Conservation (phyloP, 768 basidiomycete genomes). For the Suillus cothurnatus region DNA sequence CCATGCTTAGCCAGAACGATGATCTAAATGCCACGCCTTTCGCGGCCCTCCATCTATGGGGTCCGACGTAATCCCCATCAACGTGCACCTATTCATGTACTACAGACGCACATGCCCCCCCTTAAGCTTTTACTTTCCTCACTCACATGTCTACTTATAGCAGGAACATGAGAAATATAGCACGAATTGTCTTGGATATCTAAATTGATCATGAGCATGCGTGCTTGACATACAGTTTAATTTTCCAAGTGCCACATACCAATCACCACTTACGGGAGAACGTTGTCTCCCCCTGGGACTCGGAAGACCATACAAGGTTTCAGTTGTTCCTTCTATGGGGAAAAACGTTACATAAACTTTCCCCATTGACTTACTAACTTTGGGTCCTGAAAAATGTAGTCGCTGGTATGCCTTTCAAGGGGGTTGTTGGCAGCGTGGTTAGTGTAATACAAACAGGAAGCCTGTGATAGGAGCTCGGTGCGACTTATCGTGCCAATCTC, state of each 20-base stretch:
- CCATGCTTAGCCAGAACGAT: slow-evolving; percentile 3
- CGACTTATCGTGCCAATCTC: slow-evolving; percentile 24
- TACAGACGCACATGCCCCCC: slow-evolving; percentile 5
- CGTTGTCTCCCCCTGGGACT: background rate
- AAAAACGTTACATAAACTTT: slow-evolving; percentile 3
- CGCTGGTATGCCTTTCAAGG: too few species aligned
- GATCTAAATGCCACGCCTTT: slow-evolving; percentile 14
- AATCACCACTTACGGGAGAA: background rate
- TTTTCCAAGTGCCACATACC: background rate
- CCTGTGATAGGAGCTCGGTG: background rate
- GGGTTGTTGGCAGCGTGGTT: slow-evolving; percentile 1
- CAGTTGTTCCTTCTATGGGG: background rate
- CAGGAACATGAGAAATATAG: slow-evolving; percentile 3
- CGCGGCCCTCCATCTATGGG: slow-evolving; percentile 12
- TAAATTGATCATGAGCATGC: background rate
- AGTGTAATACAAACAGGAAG: background rate
- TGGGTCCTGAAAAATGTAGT: too few species aligned
- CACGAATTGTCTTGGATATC: background rate
- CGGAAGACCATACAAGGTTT: background rate
- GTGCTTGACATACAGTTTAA: background rate
- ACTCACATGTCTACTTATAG: slow-evolving; percentile 2
- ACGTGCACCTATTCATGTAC: background rate
- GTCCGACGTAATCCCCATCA: slow-evolving; percentile 16
- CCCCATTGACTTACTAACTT: too few species aligned
- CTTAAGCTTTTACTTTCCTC: too few species aligned